phyloP scores from a whole-genome alignment of 441 rosid species.

The Manihot esculenta region DNA sequence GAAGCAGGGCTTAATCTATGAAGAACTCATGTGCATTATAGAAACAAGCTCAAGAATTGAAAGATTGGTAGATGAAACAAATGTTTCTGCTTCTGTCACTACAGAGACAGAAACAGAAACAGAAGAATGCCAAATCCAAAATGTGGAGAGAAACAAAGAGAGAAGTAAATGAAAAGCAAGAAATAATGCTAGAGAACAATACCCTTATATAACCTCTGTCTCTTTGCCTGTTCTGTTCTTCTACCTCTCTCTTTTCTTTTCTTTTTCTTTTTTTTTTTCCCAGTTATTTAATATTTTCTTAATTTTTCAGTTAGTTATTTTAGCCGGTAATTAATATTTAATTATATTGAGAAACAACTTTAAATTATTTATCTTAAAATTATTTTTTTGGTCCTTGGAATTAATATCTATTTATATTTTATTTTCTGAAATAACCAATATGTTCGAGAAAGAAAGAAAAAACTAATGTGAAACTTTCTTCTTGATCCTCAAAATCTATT shows the following conservation, averaged over 20 bases:
- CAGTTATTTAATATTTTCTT: background rate
- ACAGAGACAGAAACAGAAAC: conserved; percentile 28
- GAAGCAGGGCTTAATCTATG: conserved; percentile 5
- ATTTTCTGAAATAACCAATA: too few relatives aligned
- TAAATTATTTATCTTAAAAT: too few relatives aligned
- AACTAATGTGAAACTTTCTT: too few relatives aligned
- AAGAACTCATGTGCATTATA: conserved; percentile 29
- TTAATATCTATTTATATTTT: too few relatives aligned
- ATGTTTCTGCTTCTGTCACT: conserved; percentile 9
- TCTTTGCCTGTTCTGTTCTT: too few relatives aligned
- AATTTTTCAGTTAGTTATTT: too few relatives aligned
- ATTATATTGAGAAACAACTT: too few relatives aligned
- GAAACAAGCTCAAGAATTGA: background rate
- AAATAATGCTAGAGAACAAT: conserved; percentile 28
- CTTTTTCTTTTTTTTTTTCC: background rate
- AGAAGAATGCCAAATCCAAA: conserved; percentile 11
- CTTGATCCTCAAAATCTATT: too few relatives aligned
- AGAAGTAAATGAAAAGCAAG: conserved; percentile 14
- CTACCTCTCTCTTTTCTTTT: background rate
- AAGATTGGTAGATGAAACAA: background rate
- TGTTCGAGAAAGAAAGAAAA: too few relatives aligned
- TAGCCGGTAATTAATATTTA: too few relatives aligned
- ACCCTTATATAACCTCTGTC: conserved; percentile 39
- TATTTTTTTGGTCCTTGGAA: too few relatives aligned
- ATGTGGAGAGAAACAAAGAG: background rate